Percentiles rank a stretch among this genome's conserved stretches.
Evolutionary conservation across 2,329 filamentous ascomycete species (phyloP).

Genomic region (Xylaria sp.): DNA sequence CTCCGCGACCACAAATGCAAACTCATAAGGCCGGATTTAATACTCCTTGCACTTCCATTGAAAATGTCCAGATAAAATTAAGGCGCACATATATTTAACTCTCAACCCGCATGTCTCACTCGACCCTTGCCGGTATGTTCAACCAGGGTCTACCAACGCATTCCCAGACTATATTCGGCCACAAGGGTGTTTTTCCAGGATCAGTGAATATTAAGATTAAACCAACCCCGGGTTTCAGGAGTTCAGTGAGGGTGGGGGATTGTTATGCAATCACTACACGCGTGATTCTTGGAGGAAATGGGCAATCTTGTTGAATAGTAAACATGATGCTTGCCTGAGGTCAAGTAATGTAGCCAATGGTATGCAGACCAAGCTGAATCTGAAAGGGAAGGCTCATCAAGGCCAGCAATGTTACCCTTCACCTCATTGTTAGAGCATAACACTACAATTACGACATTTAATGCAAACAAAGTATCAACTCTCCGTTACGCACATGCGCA

Average conservation of each 20-base stretch:
- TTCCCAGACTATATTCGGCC: not conserved
- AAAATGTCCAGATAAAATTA: not conserved
- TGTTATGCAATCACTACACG: not conserved
- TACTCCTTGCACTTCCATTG: not conserved
- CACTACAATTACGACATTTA: not conserved
- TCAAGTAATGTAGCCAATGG: not conserved
- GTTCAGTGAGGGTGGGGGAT: too few relatives aligned
- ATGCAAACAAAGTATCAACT: not conserved
- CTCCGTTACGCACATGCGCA: not conserved
- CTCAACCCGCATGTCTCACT: not conserved
- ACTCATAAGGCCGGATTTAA: not conserved
- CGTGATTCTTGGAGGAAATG: not conserved
- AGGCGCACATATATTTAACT: not conserved
- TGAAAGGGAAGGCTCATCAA: not conserved
- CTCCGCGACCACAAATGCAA: conserved; percentile 17
- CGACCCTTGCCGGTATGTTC: too few relatives aligned
- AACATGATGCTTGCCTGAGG: not conserved
- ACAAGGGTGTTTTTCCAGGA: not conserved
- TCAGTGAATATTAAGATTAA: too few relatives aligned
- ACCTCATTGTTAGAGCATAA: too few relatives aligned
- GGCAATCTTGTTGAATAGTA: not conserved
- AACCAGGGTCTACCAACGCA: not conserved
- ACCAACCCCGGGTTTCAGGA: too few relatives aligned
- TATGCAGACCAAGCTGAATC: not conserved
- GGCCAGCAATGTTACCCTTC: not conserved